phyloP scores from a whole-genome alignment of 176 grass and related monocot species.

The Ananas comosus region DNA sequence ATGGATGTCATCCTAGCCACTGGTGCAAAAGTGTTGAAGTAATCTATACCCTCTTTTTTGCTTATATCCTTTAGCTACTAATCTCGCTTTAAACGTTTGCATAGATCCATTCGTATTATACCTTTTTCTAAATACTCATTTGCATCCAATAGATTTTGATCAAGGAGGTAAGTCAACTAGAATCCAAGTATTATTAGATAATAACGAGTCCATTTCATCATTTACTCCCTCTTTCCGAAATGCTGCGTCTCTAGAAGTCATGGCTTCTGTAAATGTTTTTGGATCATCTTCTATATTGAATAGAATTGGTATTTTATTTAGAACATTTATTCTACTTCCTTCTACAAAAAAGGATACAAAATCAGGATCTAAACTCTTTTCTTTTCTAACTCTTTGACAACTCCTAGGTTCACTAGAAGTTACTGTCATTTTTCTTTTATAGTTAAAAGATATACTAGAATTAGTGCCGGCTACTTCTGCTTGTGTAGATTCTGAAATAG shows the following conservation, averaged over 20 bases:
- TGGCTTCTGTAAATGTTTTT: too few relatives aligned
- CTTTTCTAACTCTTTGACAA: neutral
- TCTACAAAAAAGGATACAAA: neutral
- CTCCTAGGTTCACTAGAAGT: neutral
- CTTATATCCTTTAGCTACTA: neutral
- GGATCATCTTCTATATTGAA: too few relatives aligned
- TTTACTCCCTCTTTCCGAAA: neutral
- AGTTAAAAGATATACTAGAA: too few relatives aligned
- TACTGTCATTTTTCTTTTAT: too few relatives aligned
- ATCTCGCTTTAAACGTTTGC: neutral
- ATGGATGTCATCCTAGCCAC: too few relatives aligned
- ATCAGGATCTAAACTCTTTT: neutral
- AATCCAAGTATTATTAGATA: neutral
- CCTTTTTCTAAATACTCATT: neutral
- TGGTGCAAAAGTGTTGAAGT: too few relatives aligned
- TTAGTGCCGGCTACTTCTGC: too few relatives aligned
- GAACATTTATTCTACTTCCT: neutral
- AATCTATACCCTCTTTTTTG: neutral
- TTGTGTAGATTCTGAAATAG: neutral
- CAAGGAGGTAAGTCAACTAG: neutral
- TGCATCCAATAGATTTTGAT: neutral
- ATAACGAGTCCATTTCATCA: neutral
- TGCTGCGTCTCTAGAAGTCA: neutral
- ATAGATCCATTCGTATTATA: neutral
- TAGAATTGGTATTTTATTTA: too few relatives aligned